Evolutionary conservation across 1,284 basidiomycete species (phyloP), one percentile per base, ranked within the genome.

Genomic region (Sporisorium graminicola): DNA sequence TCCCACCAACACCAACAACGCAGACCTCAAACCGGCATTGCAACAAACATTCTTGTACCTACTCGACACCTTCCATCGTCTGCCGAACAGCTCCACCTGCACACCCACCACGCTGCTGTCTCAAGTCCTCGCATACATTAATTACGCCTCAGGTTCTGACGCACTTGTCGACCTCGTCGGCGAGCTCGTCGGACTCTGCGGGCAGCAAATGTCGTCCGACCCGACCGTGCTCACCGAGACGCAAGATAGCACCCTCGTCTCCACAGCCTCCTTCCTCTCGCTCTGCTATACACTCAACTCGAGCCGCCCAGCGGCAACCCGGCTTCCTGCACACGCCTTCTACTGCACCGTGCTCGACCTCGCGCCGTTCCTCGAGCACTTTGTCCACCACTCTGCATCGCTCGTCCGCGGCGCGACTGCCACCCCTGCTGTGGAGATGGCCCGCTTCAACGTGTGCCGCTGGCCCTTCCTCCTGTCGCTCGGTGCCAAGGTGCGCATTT

Each of bases 401-500:
- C 46, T 54, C 14, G 54, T 57, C 2, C 58, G 57, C n/a, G n/a
- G n/a, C n/a, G n/a, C n/a, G n/a, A n/a, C n/a, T 12, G 16, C 55
- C 8, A 13, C 46, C 1, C 9, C 50, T 2, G 5, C 46, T 0
- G n/a, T 16, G 8, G 46, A 54, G 8, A 29, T 74, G 61, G 72
- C 72, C 20, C 51, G 52, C 35, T 73, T 69, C 59, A 77, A 77
- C 54, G 46, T 78, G 7, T 70, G 65, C 16, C 49, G 50, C 2
- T 60, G 22, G 3, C 65, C 80, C 1, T 81, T 63, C 24, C 49
- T 75, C 12, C 71, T 81, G 20, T 74, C 62, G 5, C 64, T 79
- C 14, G 76, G 75, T 1, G 75, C 75, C 27, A 81, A 81, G 47
- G 68, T 71, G 24, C 62, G 78, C 5, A 66, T 79, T 18, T 37